Evolutionary conservation across 2,329 filamentous ascomycete genomes (phyloP), one percentile per base, ranked within the genome.

Genomic region (Aspergillus latus): DNA sequence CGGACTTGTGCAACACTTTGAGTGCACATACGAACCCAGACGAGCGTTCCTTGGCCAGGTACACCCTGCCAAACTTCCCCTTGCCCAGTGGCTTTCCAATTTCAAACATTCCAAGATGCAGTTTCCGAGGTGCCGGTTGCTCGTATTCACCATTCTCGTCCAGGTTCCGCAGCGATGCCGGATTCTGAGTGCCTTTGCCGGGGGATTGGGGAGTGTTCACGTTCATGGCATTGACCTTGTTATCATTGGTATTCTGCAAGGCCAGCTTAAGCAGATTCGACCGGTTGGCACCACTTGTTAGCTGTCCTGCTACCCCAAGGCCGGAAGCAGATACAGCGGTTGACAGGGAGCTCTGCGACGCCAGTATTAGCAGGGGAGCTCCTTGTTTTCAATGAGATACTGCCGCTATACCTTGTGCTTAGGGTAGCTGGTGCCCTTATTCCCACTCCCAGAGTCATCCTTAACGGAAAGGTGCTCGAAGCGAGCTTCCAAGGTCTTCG

Each of bases 61-160:
- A 95, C 2, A 95, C 90, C 44, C 90, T 84, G 1, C 90, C 90
- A 68, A 94, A 95, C 71, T 94, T 95, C 62, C 90, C 90, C 76
- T 94, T 94, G 52, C 90, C 90, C 3, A 95, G 80, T 1, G 90
- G 89, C 64, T 90, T 88, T 39, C 90, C 90, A 63, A 95, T 96
- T 73, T 96, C 92, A 72, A 96, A 96, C 90, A 95, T 95, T 74
- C 90, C 89, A 3, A 96, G 84, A 70, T 96, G 90, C 21, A 92
- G 92, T 64, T 91, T 70, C 54, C 77, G 80, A 3, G 77, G 74
- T 53, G 60, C 72, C 67, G 85, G 81, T 67, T 87, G 84, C 47
- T 87, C 81, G 56, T 82, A 78, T 53, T 69, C 68, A 6, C 66
- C 63, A 57, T 72, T 71, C 54, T 70, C 73, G 44, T 89, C 87